Evolutionary conservation across 768 basidiomycete genomes (phyloP).

Genomic region (Leccinum uliginosum): DNA sequence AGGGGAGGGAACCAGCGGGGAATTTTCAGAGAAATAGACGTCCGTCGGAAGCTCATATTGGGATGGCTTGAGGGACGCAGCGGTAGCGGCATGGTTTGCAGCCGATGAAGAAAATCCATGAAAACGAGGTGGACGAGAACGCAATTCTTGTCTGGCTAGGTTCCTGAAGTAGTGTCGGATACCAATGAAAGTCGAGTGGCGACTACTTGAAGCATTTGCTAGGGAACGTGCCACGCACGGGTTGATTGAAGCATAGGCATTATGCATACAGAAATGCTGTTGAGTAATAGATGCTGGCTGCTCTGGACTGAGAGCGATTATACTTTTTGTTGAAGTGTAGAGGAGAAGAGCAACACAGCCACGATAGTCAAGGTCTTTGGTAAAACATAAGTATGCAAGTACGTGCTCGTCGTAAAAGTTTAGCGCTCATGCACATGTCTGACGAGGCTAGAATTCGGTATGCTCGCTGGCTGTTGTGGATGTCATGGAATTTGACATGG

Average conservation of each 20-base stretch:
- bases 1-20: constrained; percentile 22
- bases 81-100: background rate
- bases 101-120: constrained; percentile 19
- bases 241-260: constrained; percentile 5
- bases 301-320: background rate
- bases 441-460: no score
- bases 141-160: constrained; percentile 8
- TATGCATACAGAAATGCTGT: constrained; percentile 10
- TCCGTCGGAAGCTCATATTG: constrained; percentile 24
- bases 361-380: background rate
- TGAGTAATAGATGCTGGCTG: background rate
- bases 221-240: constrained; percentile 3
- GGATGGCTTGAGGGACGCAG: constrained; percentile 12
- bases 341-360: constrained; percentile 13
- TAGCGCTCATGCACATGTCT: no score
- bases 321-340: background rate
- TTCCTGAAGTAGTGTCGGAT: constrained; percentile 27
- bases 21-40: constrained; percentile 27
- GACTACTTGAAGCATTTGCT: constrained; percentile 2
- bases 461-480: no score
- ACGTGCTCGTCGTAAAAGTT: background rate
- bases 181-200: constrained; percentile 27
- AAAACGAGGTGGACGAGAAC: background rate
- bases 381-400: no score
- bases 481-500: no score